A percentile compares a stretch with the other conserved stretches of the same genome.
phyloP scores from a whole-genome alignment of 768 basidiomycete species.

The Gautieria morchelliformis region DNA sequence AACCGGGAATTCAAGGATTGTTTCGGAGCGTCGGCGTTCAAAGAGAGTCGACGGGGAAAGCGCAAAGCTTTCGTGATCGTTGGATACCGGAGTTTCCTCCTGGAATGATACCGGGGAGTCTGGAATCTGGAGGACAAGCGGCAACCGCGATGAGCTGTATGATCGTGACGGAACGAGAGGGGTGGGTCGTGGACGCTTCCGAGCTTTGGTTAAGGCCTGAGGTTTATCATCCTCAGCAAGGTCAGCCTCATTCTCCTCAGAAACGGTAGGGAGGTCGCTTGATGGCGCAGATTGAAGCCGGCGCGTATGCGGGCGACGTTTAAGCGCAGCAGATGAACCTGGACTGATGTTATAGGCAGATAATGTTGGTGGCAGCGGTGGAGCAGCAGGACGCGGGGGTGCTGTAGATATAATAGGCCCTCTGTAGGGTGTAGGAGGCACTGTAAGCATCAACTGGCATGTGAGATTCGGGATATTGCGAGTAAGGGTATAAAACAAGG shows the following conservation, averaged over 20 bases:
- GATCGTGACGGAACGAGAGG: not conserved
- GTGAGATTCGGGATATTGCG: not conserved
- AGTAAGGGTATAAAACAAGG: not conserved
- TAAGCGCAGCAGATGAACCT: not conserved
- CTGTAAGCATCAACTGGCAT: not conserved
- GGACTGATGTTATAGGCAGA: not conserved
- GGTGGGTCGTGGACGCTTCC: not conserved
- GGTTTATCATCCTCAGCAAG: not conserved
- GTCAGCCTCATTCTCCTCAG: not conserved
- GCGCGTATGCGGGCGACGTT: conserved; percentile 8
- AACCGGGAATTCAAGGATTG: conserved; percentile 6
- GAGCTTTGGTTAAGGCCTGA: not conserved
- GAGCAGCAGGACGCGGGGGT: not conserved
- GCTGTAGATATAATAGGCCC: not conserved
- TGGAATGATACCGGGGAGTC: not conserved
- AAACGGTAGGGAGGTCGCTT: not conserved
- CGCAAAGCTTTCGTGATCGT: not conserved
- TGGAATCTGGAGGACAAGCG: not conserved
- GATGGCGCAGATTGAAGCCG: not conserved
- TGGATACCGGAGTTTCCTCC: not conserved
- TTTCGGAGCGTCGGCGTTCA: conserved; percentile 3
- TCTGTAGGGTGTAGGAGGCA: not conserved
- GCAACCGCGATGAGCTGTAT: not conserved
- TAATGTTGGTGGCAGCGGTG: not conserved
- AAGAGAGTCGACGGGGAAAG: conserved; percentile 3